A percentile compares a stretch with the other conserved stretches of the same genome.
These are phyloP conservation scores for Sporothrix humicola DNA, from an alignment of 2,329 filamentous ascomycete species.

Conservation along the genomic window DNA sequence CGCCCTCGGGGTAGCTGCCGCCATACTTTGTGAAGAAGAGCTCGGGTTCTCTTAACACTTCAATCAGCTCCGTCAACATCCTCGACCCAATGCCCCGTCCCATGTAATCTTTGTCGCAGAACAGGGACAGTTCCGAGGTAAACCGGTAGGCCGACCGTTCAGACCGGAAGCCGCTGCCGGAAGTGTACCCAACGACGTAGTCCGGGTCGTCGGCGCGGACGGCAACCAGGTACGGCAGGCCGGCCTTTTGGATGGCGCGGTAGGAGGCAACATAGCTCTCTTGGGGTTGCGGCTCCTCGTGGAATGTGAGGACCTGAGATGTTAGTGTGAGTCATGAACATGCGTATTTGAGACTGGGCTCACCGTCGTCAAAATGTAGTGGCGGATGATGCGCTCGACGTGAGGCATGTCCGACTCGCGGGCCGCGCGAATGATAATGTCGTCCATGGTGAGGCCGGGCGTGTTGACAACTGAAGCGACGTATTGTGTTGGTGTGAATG, in stretches of 20 bases:
- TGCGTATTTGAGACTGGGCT: neutral
- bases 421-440: constrained; percentile 23
- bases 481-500: neutral
- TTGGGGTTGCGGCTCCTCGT: constrained; percentile 10
- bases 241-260: neutral
- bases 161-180: constrained; percentile 2
- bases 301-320: constrained; percentile 21
- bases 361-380: constrained; percentile 31
- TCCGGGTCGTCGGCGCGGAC: neutral
- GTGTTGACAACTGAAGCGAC: neutral
- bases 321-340: neutral
- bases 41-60: constrained; percentile 4
- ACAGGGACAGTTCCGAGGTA: constrained; percentile 28
- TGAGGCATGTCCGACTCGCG: constrained; percentile 31
- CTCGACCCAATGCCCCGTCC: constrained; percentile 28
- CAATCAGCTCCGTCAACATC: constrained; percentile 19
- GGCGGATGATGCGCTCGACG: constrained; percentile 22
- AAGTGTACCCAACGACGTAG: constrained; percentile 18
- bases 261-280: constrained; percentile 22
- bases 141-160: constrained; percentile 25
- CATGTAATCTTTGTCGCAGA: constrained; percentile 26
- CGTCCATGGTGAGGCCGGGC: neutral
- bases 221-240: constrained; percentile 30
- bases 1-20: constrained; percentile 6
- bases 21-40: neutral